These are phyloP conservation scores for Mikania micrantha DNA, from an alignment of 129 eudicot species.

Conservation along the genomic window DNA sequence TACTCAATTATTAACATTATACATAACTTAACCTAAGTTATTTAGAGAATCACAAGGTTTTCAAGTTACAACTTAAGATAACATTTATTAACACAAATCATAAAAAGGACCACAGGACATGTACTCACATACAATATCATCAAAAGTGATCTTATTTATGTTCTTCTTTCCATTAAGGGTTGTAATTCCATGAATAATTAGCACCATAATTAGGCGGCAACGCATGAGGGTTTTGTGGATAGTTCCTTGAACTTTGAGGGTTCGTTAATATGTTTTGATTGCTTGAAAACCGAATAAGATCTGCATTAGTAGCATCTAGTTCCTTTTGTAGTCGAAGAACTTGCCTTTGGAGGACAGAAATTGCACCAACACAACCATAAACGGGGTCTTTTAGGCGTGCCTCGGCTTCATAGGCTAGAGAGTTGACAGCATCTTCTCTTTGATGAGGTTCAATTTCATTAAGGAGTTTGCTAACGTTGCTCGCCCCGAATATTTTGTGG, in stretches of 20 bases:
- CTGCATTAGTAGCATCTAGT: slow-evolving; percentile 69
- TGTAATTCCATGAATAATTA: slow-evolving; percentile 39
- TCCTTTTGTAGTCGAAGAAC: slow-evolving; percentile 65
- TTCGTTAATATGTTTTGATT: slow-evolving; percentile 11
- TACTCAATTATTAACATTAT: slow-evolving; percentile 15
- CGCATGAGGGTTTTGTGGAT: slow-evolving; percentile 16
- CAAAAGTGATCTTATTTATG: slow-evolving; percentile 10
- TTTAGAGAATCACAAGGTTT: slow-evolving; percentile 8
- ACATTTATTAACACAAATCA: slow-evolving; percentile 21
- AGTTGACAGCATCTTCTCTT: slow-evolving; percentile 78
- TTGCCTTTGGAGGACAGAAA: slow-evolving; percentile 73
- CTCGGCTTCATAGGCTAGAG: slow-evolving; percentile 84
- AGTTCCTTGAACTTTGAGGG: slow-evolving; percentile 12
- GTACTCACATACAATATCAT: slow-evolving; percentile 20
- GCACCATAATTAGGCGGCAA: slow-evolving; percentile 14
- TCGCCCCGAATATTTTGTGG: slow-evolving; percentile 88
- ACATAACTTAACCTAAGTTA: slow-evolving; percentile 17
- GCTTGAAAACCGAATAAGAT: slow-evolving; percentile 40
- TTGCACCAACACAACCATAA: slow-evolving; percentile 86
- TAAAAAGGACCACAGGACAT: not conserved
- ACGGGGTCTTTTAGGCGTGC: slow-evolving; percentile 84
- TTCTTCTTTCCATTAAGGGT: slow-evolving; percentile 15
- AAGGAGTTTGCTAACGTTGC: slow-evolving; percentile 83
- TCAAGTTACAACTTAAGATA: slow-evolving; percentile 19
- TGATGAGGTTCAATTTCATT: slow-evolving; percentile 64